Conservation (phyloP, 1,284 basidiomycete species). For the Cryptococcus sp. region DNA sequence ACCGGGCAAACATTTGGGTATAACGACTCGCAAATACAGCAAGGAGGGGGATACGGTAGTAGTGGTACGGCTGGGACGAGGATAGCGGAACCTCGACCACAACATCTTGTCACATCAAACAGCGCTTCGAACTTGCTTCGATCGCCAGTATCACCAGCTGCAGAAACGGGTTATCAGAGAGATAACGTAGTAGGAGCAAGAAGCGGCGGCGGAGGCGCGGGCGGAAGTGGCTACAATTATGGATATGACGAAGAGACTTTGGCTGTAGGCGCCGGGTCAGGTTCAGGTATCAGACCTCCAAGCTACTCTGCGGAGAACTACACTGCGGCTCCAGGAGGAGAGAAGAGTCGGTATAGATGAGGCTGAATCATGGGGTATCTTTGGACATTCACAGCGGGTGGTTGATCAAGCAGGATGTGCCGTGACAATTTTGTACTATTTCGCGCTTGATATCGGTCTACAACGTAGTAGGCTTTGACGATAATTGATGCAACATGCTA, state of each 20-base stretch:
- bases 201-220: constrained; percentile 1
- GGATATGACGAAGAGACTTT: neutral
- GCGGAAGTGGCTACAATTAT: constrained; percentile 1
- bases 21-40: constrained; percentile 13
- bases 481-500: neutral
- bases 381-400: too few species aligned
- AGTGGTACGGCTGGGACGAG: neutral
- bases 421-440: neutral
- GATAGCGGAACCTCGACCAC: neutral
- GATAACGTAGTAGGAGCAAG: neutral
- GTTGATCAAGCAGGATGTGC: too few species aligned
- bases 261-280: too few species aligned
- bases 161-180: neutral
- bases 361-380: neutral
- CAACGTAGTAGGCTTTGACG: too few species aligned
- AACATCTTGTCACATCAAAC: neutral
- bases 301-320: constrained; percentile 22
- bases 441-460: neutral
- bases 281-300: constrained; percentile 8
- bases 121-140: too few species aligned
- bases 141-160: neutral
- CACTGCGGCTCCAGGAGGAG: neutral
- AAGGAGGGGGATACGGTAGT: neutral
- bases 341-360: constrained; percentile 18
- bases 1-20: constrained; percentile 24